These are phyloP conservation scores for Lepiota venenata DNA, from an alignment of 768 basidiomycete species.

Conservation along the genomic window DNA sequence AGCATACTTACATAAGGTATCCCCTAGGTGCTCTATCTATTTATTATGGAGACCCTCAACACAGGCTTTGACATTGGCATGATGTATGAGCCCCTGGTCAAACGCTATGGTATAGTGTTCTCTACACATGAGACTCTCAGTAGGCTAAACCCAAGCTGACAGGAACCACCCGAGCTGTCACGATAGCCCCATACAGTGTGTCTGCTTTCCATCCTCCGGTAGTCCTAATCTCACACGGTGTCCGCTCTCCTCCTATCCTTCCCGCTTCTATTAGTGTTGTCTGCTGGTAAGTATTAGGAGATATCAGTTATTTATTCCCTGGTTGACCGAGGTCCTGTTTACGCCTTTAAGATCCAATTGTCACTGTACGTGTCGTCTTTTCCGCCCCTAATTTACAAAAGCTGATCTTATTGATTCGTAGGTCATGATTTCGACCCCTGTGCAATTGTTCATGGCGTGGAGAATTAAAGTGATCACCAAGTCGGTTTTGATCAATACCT, in stretches of 20 bases:
- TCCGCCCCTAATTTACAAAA: background rate
- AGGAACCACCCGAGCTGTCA: constrained; percentile 4
- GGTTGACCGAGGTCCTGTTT: too few species aligned
- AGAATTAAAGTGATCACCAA: constrained; percentile 31
- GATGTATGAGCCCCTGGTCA: constrained; percentile 44
- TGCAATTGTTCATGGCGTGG: constrained; percentile 40
- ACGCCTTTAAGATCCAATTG: constrained; percentile 23
- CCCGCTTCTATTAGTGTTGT: constrained; percentile 21
- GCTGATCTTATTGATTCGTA: constrained; percentile 9
- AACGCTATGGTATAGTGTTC: constrained; percentile 25
- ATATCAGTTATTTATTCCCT: background rate
- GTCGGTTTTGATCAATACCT: constrained; percentile 20
- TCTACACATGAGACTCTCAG: background rate
- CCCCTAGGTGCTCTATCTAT: constrained; percentile 37
- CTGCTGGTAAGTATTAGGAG: constrained; percentile 20
- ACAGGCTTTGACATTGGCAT: constrained; percentile 41
- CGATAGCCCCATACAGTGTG: constrained; percentile 4
- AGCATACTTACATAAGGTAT: background rate
- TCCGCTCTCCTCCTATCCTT: background rate
- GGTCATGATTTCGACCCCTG: constrained; percentile 36
- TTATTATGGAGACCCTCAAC: constrained; percentile 40
- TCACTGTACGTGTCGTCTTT: constrained; percentile 23
- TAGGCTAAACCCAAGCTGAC: background rate
- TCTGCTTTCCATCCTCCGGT: constrained; percentile 16
- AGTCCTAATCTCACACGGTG: constrained; percentile 14